Evolutionary conservation across 805 yeast species (phyloP), one percentile per base, ranked within the genome.

Genomic region (Yarrowia sp.): DNA sequence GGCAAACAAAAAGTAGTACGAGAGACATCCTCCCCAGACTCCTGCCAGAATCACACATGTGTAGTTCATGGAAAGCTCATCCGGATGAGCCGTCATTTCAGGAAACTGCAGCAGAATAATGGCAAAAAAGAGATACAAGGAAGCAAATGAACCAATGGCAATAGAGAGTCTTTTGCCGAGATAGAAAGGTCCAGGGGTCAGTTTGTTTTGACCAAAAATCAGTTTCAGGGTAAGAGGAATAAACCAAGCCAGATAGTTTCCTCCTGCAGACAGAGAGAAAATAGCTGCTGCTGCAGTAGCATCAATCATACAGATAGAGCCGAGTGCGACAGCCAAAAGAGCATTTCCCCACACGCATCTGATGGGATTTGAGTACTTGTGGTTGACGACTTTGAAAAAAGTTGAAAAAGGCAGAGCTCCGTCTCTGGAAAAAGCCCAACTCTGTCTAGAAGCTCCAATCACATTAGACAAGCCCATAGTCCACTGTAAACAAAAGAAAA

Each of bases 361-460:
- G 31, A 86, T 73, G n/a, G 95, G 93, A 32, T 86, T 88, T 18
- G 81, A 78, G 44, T 82, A 75, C 65, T 73, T 80, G 58, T 81
- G 78, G 70, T 87, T 78, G 48, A 88, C 89, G 51, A 77, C 81
- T 68, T 86, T 84, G 67, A 88, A 79, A 70, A 77, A 77, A 38
- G 78, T 74, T 9, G 86, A 80, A 67, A 86, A 77, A 8, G 92
- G 92, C 65, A 88, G 78, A 15, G 91, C 91, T 70, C 86, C 85
- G 73, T 88, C 93, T 76, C 93, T 83, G 38, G 90, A 74, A 86
- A 51, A 86, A 1, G 91, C 90, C 85, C 88, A 87, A 50, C 86
- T 79, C 73, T 86, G 91, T 74, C 92, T 81, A 4, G 89, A 85
- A 7, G 83, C 80, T 10, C 90, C 90, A 60, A 86, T 80, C 57